phyloP scores from a whole-genome alignment of 805 yeast species.

The Yarrowia alimentaria region DNA sequence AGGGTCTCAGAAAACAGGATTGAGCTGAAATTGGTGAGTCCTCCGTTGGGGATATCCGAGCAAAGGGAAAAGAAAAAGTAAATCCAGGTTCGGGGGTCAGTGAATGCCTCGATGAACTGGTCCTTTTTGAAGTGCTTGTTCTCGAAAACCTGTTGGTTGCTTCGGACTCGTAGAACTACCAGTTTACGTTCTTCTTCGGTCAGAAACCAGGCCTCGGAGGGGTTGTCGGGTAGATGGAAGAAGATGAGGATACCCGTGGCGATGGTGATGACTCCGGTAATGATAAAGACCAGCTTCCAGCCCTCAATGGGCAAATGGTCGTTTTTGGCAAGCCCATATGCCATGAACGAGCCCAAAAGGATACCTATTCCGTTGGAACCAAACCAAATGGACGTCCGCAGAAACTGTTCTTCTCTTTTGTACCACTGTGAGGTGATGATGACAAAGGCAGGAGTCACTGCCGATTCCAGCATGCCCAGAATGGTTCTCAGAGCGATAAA shows the following conservation, averaged over 20 bases:
- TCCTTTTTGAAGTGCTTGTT: conserved; percentile 52
- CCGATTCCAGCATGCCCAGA: conserved; percentile 53
- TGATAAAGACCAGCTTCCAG: conserved; percentile 59
- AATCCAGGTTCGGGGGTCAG: conserved; percentile 53
- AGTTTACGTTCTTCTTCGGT: conserved; percentile 47
- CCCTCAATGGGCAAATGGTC: conserved; percentile 40
- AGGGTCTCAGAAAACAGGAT: conserved; percentile 42
- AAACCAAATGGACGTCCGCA: conserved; percentile 46
- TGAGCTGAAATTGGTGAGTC: conserved; percentile 49
- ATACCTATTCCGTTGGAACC: conserved; percentile 48
- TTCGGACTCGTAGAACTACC: conserved; percentile 53
- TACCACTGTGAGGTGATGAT: conserved; percentile 60
- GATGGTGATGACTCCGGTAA: conserved; percentile 56
- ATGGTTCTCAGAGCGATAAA: conserved; percentile 49
- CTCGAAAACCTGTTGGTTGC: conserved; percentile 58
- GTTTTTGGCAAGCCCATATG: conserved; percentile 47
- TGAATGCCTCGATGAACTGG: conserved; percentile 53
- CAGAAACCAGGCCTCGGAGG: conserved; percentile 49
- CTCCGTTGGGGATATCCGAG: conserved; percentile 53
- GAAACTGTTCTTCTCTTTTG: conserved; percentile 48
- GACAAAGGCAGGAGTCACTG: conserved; percentile 57
- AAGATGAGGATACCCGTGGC: conserved; percentile 37
- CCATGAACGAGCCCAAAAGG: conserved; percentile 51
- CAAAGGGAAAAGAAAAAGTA: conserved; percentile 44
- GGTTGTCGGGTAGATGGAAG: conserved; percentile 52